Evolutionary conservation across 2,329 filamentous ascomycete species (phyloP).

Genomic region (Xylaria digitata): DNA sequence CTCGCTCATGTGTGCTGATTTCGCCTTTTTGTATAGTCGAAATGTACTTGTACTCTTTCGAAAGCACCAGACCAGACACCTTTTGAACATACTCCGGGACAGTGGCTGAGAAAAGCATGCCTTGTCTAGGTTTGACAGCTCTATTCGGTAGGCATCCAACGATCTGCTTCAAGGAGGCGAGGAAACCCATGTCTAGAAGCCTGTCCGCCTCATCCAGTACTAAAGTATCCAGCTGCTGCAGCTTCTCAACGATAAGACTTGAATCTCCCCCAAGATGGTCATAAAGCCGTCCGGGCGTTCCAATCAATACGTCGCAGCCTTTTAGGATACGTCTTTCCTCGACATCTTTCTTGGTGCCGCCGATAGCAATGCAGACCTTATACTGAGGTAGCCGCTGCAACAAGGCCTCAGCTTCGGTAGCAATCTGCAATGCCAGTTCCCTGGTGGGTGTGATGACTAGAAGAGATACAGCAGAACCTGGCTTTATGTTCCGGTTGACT

Average conservation of each 20-base stretch:
- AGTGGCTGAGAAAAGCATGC: conserved; percentile 88
- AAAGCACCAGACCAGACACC: conserved; percentile 76
- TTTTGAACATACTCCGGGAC: conserved; percentile 82
- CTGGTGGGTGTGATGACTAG: conserved; percentile 78
- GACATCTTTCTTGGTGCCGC: conserved; percentile 78
- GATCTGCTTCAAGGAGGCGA: conserved; percentile 81
- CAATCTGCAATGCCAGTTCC: conserved; percentile 77
- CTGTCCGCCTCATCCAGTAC: conserved; percentile 87
- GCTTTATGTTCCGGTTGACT: conserved; percentile 57
- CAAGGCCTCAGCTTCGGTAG: conserved; percentile 76
- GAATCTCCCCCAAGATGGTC: conserved; percentile 83
- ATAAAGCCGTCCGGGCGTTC: conserved; percentile 80
- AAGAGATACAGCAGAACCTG: conserved; percentile 61
- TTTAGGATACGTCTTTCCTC: conserved; percentile 77
- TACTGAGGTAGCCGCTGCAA: conserved; percentile 79
- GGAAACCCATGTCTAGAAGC: conserved; percentile 86
- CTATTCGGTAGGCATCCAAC: conserved; percentile 75
- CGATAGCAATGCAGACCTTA: conserved; percentile 81
- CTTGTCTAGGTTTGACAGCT: conserved; percentile 68
- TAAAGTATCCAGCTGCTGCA: conserved; percentile 77
- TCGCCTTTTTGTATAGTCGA: conserved; percentile 82
- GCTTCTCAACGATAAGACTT: conserved; percentile 72
- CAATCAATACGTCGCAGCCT: conserved; percentile 83
- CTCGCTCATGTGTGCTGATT: conserved; percentile 77
- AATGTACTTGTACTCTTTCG: conserved; percentile 80